Evolutionary conservation across 2,329 filamentous ascomycete genomes (phyloP), one percentile per base, ranked within the genome.

Genomic region (Penicillium sp.): DNA sequence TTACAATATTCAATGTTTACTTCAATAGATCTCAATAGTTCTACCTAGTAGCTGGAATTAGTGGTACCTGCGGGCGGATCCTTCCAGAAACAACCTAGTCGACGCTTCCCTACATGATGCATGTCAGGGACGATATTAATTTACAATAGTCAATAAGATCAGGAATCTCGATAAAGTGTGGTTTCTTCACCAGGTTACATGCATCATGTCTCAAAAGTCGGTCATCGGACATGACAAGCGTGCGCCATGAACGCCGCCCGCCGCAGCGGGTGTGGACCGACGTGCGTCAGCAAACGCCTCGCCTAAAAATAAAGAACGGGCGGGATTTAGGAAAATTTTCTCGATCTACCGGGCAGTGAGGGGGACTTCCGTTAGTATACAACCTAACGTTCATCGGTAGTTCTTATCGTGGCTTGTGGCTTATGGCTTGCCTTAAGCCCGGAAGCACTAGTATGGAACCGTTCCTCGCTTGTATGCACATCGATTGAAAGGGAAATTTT

Each of bases 281-380:
- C 35, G 29, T 58, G 56, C 56, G 52, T 58, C 56, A 58, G 56
- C 56, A 44, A 52, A 48, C 52, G 44, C 48, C 43, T 29, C n/a
- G 35, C 26, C 33, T 58, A 55, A 52, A 55, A 53, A 54, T 29
- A 52, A n/a, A 45, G 44, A 48, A 21, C 16, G n/a, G n/a, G n/a
- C n/a, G n/a, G n/a, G n/a, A n/a, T n/a, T 14, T 35, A 13, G 16
- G 19, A 41, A 41, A 41, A 22, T 39, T 39, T 39, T 39, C 9
- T 9, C 2, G 37, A 39, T 19, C 10, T 21, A 41, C 19, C n/a
- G n/a, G 37, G 9, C n/a, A 13, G 19, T 41, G 37, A 41, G 37
- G 37, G 37, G 37, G 16, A 9, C 9, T 7, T 19, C 6, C 29
- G 13, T 13, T n/a, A n/a, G n/a, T n/a, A n/a, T n/a, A n/a, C n/a